Evolutionary conservation across 2,329 filamentous ascomycete species (phyloP).

Genomic region (Alternaria arborescens): DNA sequence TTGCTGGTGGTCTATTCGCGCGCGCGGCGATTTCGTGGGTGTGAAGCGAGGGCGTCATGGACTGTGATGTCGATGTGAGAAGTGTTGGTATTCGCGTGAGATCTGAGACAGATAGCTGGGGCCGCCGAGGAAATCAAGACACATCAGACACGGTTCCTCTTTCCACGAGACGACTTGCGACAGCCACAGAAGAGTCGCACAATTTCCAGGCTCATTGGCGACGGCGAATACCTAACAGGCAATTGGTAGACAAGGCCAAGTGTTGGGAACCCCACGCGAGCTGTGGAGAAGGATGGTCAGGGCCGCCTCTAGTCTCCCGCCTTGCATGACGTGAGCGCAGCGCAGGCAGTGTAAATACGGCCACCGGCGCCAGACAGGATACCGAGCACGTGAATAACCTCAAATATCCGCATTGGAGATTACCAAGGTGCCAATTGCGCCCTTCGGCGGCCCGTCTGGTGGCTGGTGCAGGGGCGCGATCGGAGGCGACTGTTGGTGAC

Average conservation of each 20-base stretch:
- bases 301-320: slow-evolving; percentile 17
- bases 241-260: slow-evolving; percentile 16
- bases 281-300: slow-evolving; percentile 23
- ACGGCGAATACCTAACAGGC: neutral
- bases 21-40: slow-evolving; percentile 32
- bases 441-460: slow-evolving; percentile 17
- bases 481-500: slow-evolving; percentile 22
- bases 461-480: slow-evolving; percentile 21
- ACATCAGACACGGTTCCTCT: slow-evolving; percentile 12
- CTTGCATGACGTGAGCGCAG: slow-evolving; percentile 26
- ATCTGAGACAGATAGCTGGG: slow-evolving; percentile 33
- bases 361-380: slow-evolving; percentile 4
- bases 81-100: slow-evolving; percentile 23
- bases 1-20: slow-evolving; percentile 53
- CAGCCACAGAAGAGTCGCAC: neutral
- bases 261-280: slow-evolving; percentile 28
- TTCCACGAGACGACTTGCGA: slow-evolving; percentile 1
- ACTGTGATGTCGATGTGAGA: slow-evolving; percentile 26
- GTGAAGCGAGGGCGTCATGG: slow-evolving; percentile 40
- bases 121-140: slow-evolving; percentile 29
- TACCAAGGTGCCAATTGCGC: slow-evolving; percentile 26
- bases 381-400: slow-evolving; percentile 34
- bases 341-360: slow-evolving; percentile 9
- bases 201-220: slow-evolving; percentile 3
- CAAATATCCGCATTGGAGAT: slow-evolving; percentile 32